Base-by-base conservation (phyloP, 768 basidiomycete genomes). In the Serendipita vermifera region DNA sequence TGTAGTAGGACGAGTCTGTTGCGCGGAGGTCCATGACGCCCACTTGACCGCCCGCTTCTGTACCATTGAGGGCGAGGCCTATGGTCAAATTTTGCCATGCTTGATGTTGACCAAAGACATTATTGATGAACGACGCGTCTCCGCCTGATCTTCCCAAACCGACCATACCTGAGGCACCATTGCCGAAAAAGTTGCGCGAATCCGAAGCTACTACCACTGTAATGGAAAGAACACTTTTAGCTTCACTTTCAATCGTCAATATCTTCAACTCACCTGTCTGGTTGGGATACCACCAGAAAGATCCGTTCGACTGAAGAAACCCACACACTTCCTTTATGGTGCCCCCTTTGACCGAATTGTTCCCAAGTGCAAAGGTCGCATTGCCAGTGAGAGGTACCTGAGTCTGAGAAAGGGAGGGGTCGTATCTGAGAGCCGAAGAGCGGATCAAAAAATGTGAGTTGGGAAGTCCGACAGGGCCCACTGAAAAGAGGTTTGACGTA, bases 211-310 rank as follows among this genome's bases (percentile, higher is more conserved):
- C 46, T 15, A 51, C 11, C 5, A 51, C 46, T 38, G 11, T 11
- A 11, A 38, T 38, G 11, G 36, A 11, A n/a, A 38, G 11, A 11
- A 11, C n/a, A 38, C 32, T 2, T 9, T 9, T 9, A 36, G 35
- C n/a, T 9, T n/a, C 9, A n/a, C 9, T 9, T 9, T 36, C 9
- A 36, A n/a, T 36, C 9, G 35, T 36, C 35, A 36, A n/a, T 36
- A 9, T 36, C 9, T n/a, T 9, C 35, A n/a, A 14, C 46, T 51
- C 27, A 31, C 46, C 46, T 5, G 46, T 51, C 32, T 51, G 46
- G n/a, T 51, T n/a, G 17, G 17, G 46, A 29, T 51, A 51, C 46
- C 46, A 51, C 46, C 46, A 51, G 20, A 51, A 29, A 17, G 46
- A 51, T 5, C 46, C 46, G n/a, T 51, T 51, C n/a, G 9, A n/a